A percentile compares a stretch with the other conserved stretches of the same genome.
These are phyloP conservation scores for Xylariaceae sp. DNA, from an alignment of 2,329 filamentous ascomycete genomes.

Conservation along the genomic window DNA sequence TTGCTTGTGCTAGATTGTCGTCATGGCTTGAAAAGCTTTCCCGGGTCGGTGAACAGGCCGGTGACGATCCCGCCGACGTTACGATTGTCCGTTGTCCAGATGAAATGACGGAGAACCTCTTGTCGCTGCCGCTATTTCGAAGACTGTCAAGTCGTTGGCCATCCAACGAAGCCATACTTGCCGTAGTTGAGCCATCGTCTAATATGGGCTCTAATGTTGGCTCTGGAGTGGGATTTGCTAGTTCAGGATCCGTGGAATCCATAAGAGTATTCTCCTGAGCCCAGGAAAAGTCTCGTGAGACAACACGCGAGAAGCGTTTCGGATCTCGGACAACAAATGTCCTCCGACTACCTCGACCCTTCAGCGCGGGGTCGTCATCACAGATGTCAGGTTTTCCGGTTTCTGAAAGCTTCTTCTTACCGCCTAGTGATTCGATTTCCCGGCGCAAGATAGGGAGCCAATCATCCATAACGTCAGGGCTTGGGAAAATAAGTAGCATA, in stretches of 20 bases:
- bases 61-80: constrained; percentile 62
- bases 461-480: constrained; percentile 71
- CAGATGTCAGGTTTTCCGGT: constrained; percentile 56
- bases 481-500: constrained; percentile 73
- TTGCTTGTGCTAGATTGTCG: constrained; percentile 34
- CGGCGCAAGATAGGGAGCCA: constrained; percentile 72
- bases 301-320: constrained; percentile 47
- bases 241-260: constrained; percentile 33
- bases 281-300: constrained; percentile 43
- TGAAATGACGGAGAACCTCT: constrained; percentile 62
- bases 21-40: constrained; percentile 53
- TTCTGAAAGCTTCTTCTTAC: constrained; percentile 64
- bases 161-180: constrained; percentile 61
- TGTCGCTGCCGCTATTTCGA: constrained; percentile 51
- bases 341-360: constrained; percentile 48
- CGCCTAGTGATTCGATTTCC: constrained; percentile 71
- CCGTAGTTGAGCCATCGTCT: constrained; percentile 60
- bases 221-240: constrained; percentile 34
- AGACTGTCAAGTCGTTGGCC: constrained; percentile 60
- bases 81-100: constrained; percentile 63
- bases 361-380: constrained; percentile 38
- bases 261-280: constrained; percentile 30
- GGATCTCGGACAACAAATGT: constrained; percentile 52
- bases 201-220: constrained; percentile 45
- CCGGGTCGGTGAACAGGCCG: constrained; percentile 57